phyloP scores from a whole-genome alignment of 768 basidiomycete genomes.

The Serpula lacrymans region DNA sequence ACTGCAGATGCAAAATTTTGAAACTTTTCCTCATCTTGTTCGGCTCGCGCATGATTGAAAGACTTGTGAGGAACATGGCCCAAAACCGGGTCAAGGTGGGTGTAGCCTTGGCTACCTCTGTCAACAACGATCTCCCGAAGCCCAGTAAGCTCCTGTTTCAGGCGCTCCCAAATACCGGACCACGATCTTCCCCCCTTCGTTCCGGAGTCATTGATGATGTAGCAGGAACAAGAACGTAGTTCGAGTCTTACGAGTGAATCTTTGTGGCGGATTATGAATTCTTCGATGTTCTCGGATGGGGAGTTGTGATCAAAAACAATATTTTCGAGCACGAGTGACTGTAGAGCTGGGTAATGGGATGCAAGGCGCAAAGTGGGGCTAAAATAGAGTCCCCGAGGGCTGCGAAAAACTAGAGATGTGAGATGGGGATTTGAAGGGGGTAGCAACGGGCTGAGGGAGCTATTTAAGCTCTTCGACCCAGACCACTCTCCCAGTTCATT shows the following conservation, averaged over 20 bases:
- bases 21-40: conserved; percentile 13
- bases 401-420: conserved; percentile 20
- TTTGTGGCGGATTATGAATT: conserved; percentile 30
- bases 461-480: conserved; percentile 25
- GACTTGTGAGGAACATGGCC: conserved; percentile 20
- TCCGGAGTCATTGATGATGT: conserved; percentile 11
- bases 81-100: conserved; percentile 15
- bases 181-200: conserved; percentile 21
- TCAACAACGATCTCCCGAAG: conserved; percentile 21
- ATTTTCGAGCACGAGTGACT: conserved; percentile 25
- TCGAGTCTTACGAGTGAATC: conserved; percentile 19
- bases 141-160: conserved; percentile 17
- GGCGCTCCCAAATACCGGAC: conserved; percentile 23
- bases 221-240: conserved; percentile 22
- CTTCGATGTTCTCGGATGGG: conserved; percentile 21
- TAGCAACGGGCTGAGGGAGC: conserved; percentile 21
- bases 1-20: conserved; percentile 5
- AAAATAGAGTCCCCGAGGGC: conserved; percentile 27
- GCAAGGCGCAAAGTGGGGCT: conserved; percentile 19
- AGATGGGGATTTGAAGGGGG: conserved; percentile 16
- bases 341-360: conserved; percentile 22
- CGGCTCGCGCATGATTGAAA: not conserved
- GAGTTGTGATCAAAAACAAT: conserved; percentile 23
- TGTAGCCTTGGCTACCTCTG: conserved; percentile 15
- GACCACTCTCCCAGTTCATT: conserved; percentile 27